phyloP scores from a whole-genome alignment of 2,329 filamentous ascomycete species.

The Aureobasidium pullulans region DNA sequence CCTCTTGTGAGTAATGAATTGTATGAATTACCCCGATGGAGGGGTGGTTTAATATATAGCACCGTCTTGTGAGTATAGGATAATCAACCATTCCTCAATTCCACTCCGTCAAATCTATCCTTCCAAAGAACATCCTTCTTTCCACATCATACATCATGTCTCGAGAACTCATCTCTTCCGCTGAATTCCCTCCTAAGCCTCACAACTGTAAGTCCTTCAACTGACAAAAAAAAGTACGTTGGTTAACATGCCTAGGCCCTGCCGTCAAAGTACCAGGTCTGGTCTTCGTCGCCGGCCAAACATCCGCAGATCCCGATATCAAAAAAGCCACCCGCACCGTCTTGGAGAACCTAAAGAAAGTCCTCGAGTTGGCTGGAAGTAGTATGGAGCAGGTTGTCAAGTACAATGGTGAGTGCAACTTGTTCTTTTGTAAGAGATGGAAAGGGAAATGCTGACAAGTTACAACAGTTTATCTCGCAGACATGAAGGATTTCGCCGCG shows the following conservation, averaged over 20 bases:
- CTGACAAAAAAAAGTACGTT: background rate
- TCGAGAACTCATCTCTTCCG: slow-evolving; percentile 40
- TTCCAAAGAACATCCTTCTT: background rate
- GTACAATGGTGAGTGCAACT: background rate
- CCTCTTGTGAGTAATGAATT: background rate
- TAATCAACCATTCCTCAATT: background rate
- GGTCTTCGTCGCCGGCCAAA: slow-evolving; percentile 42
- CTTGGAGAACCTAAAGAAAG: background rate
- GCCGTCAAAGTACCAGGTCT: slow-evolving; percentile 40
- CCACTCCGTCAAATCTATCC: background rate
- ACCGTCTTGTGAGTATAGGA: background rate
- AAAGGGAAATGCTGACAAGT: no score
- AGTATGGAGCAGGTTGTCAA: background rate
- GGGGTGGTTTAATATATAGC: background rate
- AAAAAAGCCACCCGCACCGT: slow-evolving; percentile 36
- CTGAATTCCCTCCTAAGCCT: slow-evolving; percentile 41
- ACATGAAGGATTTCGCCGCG: background rate
- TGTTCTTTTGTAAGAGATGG: background rate
- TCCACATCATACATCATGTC: slow-evolving; percentile 29
- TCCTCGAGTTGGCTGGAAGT: background rate
- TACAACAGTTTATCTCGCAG: background rate
- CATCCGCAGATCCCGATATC: slow-evolving; percentile 41
- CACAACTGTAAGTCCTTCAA: slow-evolving; percentile 35
- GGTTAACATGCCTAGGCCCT: slow-evolving; percentile 27
- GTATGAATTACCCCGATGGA: background rate